Conservation (phyloP, 768 basidiomycete species). For the Galerina marginata region DNA sequence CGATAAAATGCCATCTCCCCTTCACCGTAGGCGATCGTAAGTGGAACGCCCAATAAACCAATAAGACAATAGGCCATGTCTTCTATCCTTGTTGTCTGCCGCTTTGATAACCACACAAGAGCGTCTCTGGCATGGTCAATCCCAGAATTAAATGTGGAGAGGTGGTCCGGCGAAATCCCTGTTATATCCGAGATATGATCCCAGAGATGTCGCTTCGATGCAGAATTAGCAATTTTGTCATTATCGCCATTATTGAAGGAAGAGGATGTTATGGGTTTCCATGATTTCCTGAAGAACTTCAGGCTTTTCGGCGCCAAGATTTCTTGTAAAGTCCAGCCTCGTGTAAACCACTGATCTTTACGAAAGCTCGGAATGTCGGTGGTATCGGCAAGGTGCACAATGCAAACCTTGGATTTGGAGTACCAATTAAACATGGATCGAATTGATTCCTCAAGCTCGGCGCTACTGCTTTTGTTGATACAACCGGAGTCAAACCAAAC, state of each 20-base stretch:
- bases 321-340: slow-evolving; percentile 11
- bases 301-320: neutral
- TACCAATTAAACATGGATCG: slow-evolving; percentile 15
- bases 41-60: neutral
- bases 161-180: neutral
- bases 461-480: slow-evolving; percentile 9
- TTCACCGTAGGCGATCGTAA: slow-evolving; percentile 7
- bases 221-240: neutral
- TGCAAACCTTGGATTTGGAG: neutral
- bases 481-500: slow-evolving; percentile 9
- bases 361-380: neutral
- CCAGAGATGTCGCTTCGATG: neutral
- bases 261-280: neutral
- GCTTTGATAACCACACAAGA: neutral
- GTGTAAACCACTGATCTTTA: neutral
- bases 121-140: neutral
- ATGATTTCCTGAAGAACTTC: neutral
- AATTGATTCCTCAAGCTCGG: slow-evolving; percentile 13
- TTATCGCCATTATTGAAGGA: neutral
- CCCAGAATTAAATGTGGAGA: neutral
- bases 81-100: slow-evolving; percentile 1
- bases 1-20: slow-evolving; percentile 1
- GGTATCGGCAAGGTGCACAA: slow-evolving; percentile 6
- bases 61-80: slow-evolving; percentile 7
- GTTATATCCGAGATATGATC: neutral